Base-by-base conservation (phyloP, 2,329 filamentous ascomycete species). In the Pseudogymnoascus sp. region DNA sequence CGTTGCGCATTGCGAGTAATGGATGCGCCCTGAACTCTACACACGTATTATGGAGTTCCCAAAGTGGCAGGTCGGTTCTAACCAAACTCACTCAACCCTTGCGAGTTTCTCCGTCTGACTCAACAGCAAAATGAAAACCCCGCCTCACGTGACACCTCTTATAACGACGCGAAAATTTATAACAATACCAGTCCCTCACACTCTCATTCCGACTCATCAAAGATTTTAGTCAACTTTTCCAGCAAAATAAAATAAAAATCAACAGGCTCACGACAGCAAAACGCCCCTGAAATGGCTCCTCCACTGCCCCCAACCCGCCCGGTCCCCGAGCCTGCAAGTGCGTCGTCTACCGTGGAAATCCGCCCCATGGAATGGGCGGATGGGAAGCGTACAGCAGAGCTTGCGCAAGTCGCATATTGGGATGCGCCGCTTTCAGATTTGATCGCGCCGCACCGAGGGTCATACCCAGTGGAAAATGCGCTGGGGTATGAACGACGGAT, bases 401-500 rank as follows among this genome's bases (percentile, higher is more conserved):
- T 69, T 5, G 67, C 68, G 35, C 65, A 66, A n/a, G 61, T 19
- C 29, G 67, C 67, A 2, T 71, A 71, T 61, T 61, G 50, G 35
- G 24, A 68, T 33, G 65, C 66, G 2, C 24, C 53, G 5, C 61
- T 71, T 7, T 65, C 62, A 3, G n/a, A 56, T n/a, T 70, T 65
- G 29, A 53, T 68, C 29, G 31, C 65, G 4, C 70, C 70, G 4
- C 31, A 63, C 16, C 65, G 67, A 7, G 42, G 24, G 16, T 14
- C 64, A 38, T 65, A 69, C 35, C 62, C 50, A 14, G 3, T 4
- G 1, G 29, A 68, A 42, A 6, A 56, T 56, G 29, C 5, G n/a
- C 10, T 35, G 2, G 19, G 50, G 50, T 70, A 67, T 40, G 26
- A 61, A 40, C 62, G 64, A 6, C 65, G 66, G 8, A 64, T 63